Base-by-base conservation (phyloP, 148 eudicot species). In the Amaranthus hypochondriacus region DNA sequence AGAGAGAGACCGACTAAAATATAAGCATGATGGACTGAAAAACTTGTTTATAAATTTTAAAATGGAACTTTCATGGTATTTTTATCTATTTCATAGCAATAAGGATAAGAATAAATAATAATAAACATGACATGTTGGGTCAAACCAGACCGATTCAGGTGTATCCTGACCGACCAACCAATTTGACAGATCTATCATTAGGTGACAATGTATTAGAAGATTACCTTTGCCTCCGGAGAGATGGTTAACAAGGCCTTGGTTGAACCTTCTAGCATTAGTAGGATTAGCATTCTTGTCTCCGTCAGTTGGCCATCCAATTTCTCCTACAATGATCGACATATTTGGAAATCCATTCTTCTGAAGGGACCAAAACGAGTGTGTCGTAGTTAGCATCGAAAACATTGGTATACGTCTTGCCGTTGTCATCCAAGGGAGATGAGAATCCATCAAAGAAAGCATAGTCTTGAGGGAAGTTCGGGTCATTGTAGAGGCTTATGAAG, bases 291-390 rank as follows among this genome's bases (percentile, higher is more conserved):
- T 79, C 59, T 2, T 51, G 59, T 84, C 81, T 9, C 87, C 87
- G 62, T 84, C 87, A 1, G 85, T 81, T 5, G 87, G 87, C 87
- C 87, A 84, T 4, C 87, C 87, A 18, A 84, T 62, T 75, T 84
- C 87, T 3, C 87, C 87, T 53, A 84, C 84, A 3, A 84, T 69
- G 42, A 84, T 71, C 4, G 80, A 70, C 77, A 84, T 18, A 52
- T 84, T 81, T 9, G 78, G 70, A 63, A 73, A 84, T 18, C 87
- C 87, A n/a, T 82, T 82, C 76, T 74, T 81, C 64, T 81, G 63
- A 47, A 84, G 82, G 5, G 87, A 74, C 87, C 87, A 84, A 84
- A 49, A 84, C 81, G 8, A 84, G 83, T 6, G 84, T 84, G 72
- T 84, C 87, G 6, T 81, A 79, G 49, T 82, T 84, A 14, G 87